phyloP scores from a whole-genome alignment of 1,139 yeast genomes.

The Suhomyces panamericanus region DNA sequence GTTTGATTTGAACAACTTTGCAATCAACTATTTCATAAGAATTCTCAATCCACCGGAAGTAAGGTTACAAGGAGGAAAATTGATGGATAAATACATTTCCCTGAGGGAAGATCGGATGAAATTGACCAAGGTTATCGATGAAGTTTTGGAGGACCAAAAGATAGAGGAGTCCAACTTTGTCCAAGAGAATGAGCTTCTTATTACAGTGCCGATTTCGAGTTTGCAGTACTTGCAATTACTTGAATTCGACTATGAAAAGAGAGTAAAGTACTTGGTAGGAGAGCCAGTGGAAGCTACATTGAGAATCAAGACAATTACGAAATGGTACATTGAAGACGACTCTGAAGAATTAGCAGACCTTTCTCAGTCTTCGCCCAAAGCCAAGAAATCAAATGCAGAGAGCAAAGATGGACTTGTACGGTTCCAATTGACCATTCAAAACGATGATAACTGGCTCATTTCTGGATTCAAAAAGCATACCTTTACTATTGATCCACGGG shows the following conservation, averaged over 20 bases:
- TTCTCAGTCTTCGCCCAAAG: conserved; percentile 30
- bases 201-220: conserved; percentile 54
- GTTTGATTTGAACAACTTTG: conserved; percentile 42
- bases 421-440: conserved; percentile 33
- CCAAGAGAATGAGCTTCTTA: conserved; percentile 24
- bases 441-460: conserved; percentile 63
- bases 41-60: conserved; percentile 23
- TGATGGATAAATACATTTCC: conserved; percentile 19
- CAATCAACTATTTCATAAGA: conserved; percentile 29
- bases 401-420: background rate
- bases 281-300: conserved; percentile 54
- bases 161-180: background rate
- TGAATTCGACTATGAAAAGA: conserved; percentile 42
- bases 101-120: conserved; percentile 13
- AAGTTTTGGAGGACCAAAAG: conserved; percentile 10
- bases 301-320: conserved; percentile 43
- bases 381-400: background rate
- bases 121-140: conserved; percentile 18
- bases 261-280: conserved; percentile 57
- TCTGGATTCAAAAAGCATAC: conserved; percentile 61
- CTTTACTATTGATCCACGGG: conserved; percentile 34
- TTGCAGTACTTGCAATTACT: conserved; percentile 52
- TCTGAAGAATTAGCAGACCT: conserved; percentile 19
- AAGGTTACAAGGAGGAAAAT: conserved; percentile 15
- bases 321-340: conserved; percentile 37